A percentile compares a stretch with the other conserved stretches of the same genome.
Conservation (phyloP, 148 eudicot genomes). For the Rhododendron williamsianum region DNA sequence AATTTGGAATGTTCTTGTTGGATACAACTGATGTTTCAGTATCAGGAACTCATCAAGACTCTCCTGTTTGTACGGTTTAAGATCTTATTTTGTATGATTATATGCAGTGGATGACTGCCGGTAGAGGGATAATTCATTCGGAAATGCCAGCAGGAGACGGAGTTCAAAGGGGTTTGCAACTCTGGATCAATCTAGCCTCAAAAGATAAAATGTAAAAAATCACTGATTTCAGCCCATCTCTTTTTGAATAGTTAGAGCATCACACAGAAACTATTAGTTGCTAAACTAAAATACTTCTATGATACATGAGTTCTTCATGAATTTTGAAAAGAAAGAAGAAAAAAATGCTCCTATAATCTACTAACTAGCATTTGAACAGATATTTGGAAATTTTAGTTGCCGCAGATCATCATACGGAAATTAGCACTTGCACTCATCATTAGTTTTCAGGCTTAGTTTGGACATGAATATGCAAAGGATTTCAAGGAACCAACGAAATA, state of each 20-base stretch:
- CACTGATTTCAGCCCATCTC: neutral
- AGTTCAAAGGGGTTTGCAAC: slow-evolving; percentile 71
- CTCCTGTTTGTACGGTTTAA: neutral
- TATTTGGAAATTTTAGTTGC: neutral
- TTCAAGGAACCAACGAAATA: neutral
- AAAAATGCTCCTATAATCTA: neutral
- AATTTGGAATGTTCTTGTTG: neutral
- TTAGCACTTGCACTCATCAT: neutral
- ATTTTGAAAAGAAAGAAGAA: neutral
- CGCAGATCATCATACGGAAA: neutral
- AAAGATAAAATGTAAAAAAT: slow-evolving; percentile 75
- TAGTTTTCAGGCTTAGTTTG: neutral
- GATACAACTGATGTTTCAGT: neutral
- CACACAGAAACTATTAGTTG: neutral
- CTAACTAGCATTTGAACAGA: neutral
- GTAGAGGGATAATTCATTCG: slow-evolving; percentile 92
- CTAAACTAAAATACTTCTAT: neutral
- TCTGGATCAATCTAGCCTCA: slow-evolving; percentile 89
- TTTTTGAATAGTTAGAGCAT: neutral
- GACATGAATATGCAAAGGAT: neutral
- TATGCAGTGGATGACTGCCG: slow-evolving; percentile 99
- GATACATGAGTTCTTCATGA: neutral
- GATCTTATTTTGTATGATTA: neutral
- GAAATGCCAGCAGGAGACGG: slow-evolving; percentile 93
- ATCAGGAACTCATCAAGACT: neutral